These are phyloP conservation scores for Salpingoeca rosetta DNA, from an alignment of 78 protist genomes.

Conservation along the genomic window DNA sequence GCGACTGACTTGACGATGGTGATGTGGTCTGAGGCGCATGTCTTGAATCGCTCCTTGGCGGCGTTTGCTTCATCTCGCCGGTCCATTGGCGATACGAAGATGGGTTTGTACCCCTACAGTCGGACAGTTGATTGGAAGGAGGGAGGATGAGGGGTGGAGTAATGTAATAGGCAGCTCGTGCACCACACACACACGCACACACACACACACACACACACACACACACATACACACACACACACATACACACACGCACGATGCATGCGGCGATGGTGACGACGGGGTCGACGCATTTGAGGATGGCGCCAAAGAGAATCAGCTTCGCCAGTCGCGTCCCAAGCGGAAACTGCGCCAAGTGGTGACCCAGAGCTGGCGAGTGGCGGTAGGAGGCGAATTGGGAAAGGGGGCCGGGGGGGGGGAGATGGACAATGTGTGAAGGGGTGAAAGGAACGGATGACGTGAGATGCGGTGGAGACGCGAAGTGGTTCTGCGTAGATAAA, in stretches of 20 bases:
- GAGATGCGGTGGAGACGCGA: no score
- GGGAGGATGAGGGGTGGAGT: not conserved
- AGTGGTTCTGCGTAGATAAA: no score
- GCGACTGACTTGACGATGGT: no score
- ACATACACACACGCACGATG: not conserved
- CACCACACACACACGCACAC: not conserved
- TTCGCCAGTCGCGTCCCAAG: conserved; percentile 46
- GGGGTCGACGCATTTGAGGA: conserved; percentile 45
- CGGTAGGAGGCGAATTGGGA: no score
- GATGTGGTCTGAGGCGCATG: conserved; percentile 30
- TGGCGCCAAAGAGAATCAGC: conserved; percentile 30
- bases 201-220: not conserved
- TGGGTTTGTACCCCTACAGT: conserved; percentile 1
- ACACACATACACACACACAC: not conserved
- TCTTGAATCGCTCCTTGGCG: not conserved
- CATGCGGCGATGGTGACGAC: conserved; percentile 52
- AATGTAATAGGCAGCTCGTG: not conserved
- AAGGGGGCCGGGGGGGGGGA: no score
- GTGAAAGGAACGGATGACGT: no score
- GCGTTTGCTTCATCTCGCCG: conserved; percentile 27
- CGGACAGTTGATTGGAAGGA: not conserved
- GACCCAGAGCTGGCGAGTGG: conserved; percentile 38
- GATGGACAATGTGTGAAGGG: no score
- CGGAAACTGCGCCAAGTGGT: conserved; percentile 39
- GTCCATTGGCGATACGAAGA: conserved; percentile 39